Evolutionary conservation across 192 early-diverging fungal species (phyloP), one percentile per base, ranked within the genome.

Genomic region (Coemansia sp.): DNA sequence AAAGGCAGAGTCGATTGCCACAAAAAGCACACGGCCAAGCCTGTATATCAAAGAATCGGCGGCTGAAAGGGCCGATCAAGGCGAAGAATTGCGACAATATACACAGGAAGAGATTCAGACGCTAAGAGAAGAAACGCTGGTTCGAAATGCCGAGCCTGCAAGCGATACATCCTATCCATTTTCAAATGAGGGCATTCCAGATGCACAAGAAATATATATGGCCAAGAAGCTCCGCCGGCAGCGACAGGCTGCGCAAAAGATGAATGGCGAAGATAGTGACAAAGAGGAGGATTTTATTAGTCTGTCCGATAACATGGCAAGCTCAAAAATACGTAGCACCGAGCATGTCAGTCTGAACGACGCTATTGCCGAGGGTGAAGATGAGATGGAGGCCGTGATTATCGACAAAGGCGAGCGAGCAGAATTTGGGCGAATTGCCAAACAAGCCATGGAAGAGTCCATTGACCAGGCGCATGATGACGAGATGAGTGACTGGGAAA

Each of bases 401-500:
- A 38, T 79, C n/a, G 71, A 64, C 40, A 73, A 70, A 28, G 62
- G 14, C 44, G 76, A 79, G 47, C 67, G 71, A 10, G 60, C 57
- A 1, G 64, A 62, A 53, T 73, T 66, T 48, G 55, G 42, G n/a
- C 31, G 47, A 4, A 64, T 23, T 26, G 12, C 62, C 17, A 67
- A 65, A 0, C 53, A 40, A 37, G 67, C 76, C 1, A 73, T 66
- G 26, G 64, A 70, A 25, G 63, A 73, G 31, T 60, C 67, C 1
- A 69, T 79, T 31, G 64, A 70, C 51, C 60, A 63, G 3, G 67
- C 67, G 15, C 69, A 77, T 25, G 66, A 62, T 10, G 71, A 64
- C 10, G 71, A 73, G 47, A 36, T 68, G 11, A 73, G 71, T 61
- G 76, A 79, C 20, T 79, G 76, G 76, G 76, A 79, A 31, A 63